Evolutionary conservation across 2,329 filamentous ascomycete species (phyloP).

Genomic region (Knoxdaviesia capensis): DNA sequence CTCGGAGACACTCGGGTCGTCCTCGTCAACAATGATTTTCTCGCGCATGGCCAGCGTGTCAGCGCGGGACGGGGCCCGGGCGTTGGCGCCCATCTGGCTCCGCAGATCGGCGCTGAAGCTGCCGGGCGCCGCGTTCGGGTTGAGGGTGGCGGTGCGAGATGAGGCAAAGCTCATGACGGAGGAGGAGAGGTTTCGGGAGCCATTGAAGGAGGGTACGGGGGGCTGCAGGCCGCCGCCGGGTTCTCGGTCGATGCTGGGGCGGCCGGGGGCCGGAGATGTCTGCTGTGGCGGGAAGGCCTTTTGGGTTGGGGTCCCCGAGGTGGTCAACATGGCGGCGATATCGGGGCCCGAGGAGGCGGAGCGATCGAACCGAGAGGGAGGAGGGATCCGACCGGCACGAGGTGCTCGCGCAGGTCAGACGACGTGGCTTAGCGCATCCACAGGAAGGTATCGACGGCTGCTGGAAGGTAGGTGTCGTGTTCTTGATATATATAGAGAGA

Average conservation of each 20-base stretch:
- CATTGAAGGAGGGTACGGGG: constrained; percentile 14
- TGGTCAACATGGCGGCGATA: constrained; percentile 24
- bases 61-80: constrained; percentile 40
- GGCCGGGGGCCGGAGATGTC: constrained; percentile 15
- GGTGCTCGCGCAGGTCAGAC: too few relatives aligned
- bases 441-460: too few relatives aligned
- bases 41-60: constrained; percentile 11
- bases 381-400: too few relatives aligned
- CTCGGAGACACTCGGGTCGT: constrained; percentile 36
- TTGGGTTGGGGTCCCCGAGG: constrained; percentile 32
- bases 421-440: too few relatives aligned
- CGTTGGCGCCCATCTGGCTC: constrained; percentile 34
- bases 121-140: constrained; percentile 50
- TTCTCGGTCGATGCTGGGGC: constrained; percentile 35
- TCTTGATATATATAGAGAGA: too few relatives aligned
- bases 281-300: constrained; percentile 22
- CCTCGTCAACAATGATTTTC: constrained; percentile 39
- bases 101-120: constrained; percentile 83
- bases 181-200: constrained; percentile 25
- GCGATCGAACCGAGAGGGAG: too few relatives aligned
- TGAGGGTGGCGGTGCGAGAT: constrained; percentile 48
- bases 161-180: constrained; percentile 38
- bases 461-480: too few relatives aligned
- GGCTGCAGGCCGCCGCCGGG: constrained; percentile 25
- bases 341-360: too few relatives aligned